Percentiles rank a stretch among this genome's conserved stretches.
phyloP scores from a whole-genome alignment of 768 basidiomycete species.

The Collybia sordida region DNA sequence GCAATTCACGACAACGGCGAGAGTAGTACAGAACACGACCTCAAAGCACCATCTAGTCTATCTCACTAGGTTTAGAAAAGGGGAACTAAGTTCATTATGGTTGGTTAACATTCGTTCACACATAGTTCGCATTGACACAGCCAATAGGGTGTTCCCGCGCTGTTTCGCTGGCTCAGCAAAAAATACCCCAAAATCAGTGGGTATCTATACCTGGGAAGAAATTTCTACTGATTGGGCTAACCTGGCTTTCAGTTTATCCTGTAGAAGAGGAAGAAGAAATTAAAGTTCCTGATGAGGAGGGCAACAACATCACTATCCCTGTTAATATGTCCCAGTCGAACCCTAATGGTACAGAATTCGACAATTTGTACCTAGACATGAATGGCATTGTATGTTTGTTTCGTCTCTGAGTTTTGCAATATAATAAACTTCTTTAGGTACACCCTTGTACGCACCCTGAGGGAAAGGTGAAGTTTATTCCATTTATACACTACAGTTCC shows the following conservation, averaged over 20 bases:
- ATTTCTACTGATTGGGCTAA: neutral
- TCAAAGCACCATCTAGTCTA: too few relatives aligned
- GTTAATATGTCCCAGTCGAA: slow-evolving; percentile 79
- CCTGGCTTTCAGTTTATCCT: slow-evolving; percentile 50
- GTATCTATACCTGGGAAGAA: slow-evolving; percentile 21
- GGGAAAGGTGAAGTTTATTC: slow-evolving; percentile 64
- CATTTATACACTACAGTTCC: neutral
- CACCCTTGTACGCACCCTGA: slow-evolving; percentile 99
- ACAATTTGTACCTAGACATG: slow-evolving; percentile 98
- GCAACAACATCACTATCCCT: slow-evolving; percentile 67
- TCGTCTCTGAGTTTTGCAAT: neutral
- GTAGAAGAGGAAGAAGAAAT: slow-evolving; percentile 86
- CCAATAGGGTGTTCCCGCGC: slow-evolving; percentile 89
- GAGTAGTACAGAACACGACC: neutral
- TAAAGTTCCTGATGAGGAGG: slow-evolving; percentile 65
- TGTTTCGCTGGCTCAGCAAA: slow-evolving; percentile 98
- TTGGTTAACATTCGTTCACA: slow-evolving; percentile 6
- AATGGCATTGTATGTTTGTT: slow-evolving; percentile 86
- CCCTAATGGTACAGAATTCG: slow-evolving; percentile 95
- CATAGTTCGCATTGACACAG: slow-evolving; percentile 1
- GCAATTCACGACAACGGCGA: neutral
- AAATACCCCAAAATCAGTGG: slow-evolving; percentile 97
- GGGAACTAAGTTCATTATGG: slow-evolving; percentile 5
- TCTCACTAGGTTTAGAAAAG: neutral
- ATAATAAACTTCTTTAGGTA: slow-evolving; percentile 47